Conservation (phyloP, 2,329 filamentous ascomycete species). For the Aspergillus arachidicola region DNA sequence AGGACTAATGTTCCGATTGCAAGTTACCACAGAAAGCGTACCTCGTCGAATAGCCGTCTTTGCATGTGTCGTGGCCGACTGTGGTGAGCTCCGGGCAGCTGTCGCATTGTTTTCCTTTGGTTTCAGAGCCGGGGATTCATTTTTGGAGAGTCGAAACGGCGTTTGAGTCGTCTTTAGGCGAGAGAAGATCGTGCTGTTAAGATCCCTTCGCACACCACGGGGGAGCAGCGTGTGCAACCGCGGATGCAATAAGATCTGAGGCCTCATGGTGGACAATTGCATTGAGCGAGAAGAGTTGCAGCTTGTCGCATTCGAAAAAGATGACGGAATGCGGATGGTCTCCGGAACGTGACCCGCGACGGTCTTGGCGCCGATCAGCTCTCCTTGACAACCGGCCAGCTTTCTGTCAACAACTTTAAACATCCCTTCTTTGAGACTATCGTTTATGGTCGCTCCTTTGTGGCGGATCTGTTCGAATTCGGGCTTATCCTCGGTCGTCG, state of each 20-base stretch:
- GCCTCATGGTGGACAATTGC: slow-evolving; percentile 24
- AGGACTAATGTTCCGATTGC: slow-evolving; percentile 5
- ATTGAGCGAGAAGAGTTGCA: background rate
- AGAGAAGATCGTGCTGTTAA: slow-evolving; percentile 29
- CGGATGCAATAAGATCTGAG: slow-evolving; percentile 31
- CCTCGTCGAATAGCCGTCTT: slow-evolving; percentile 33
- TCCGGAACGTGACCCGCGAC: slow-evolving; percentile 14
- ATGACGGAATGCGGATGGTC: slow-evolving; percentile 10
- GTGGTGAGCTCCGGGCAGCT: slow-evolving; percentile 18
- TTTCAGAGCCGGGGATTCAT: slow-evolving; percentile 22
- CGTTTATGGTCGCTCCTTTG: background rate
- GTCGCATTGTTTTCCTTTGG: slow-evolving; percentile 21
- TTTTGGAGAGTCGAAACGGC: slow-evolving; percentile 26
- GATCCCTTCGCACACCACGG: slow-evolving; percentile 27
- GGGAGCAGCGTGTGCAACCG: slow-evolving; percentile 33
- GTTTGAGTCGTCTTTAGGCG: slow-evolving; percentile 34
- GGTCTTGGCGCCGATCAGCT: slow-evolving; percentile 8
- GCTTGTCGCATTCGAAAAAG: background rate
- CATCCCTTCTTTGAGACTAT: background rate
- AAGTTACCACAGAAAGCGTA: slow-evolving; percentile 16
- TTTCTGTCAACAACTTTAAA: slow-evolving; percentile 1
- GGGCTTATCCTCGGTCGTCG: background rate
- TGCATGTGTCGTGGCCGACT: slow-evolving; percentile 21
- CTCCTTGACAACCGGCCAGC: background rate
- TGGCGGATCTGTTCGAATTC: background rate